Evolutionary conservation across 768 basidiomycete species (phyloP).

Genomic region (Rhodotorula graminis): DNA sequence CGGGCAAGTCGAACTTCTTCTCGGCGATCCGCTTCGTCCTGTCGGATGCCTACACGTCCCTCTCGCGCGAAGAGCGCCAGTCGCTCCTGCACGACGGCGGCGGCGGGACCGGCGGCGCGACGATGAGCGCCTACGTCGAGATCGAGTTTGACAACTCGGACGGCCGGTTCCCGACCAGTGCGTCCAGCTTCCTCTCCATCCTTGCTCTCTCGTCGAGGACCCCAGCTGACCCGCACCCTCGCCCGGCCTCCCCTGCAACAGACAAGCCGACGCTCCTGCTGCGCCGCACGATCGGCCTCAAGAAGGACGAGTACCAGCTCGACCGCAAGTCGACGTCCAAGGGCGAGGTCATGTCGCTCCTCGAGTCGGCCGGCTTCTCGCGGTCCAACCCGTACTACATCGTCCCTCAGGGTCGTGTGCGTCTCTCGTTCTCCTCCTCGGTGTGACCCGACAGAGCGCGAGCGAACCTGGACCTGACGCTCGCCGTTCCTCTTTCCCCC

Average conservation of each 20-base stretch:
- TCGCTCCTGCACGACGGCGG: slow-evolving; percentile 74
- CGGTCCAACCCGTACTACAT: slow-evolving; percentile 99
- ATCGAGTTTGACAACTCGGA: slow-evolving; percentile 94
- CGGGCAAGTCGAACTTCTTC: slow-evolving; percentile 98
- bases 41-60: slow-evolving; percentile 93
- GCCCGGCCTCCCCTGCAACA: slow-evolving; percentile 42
- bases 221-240: background rate
- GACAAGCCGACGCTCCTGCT: slow-evolving; percentile 79
- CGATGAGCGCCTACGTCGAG: slow-evolving; percentile 91
- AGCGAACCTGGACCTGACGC: background rate
- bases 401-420: slow-evolving; percentile 91
- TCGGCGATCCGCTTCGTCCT: slow-evolving; percentile 95
- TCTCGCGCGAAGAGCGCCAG: slow-evolving; percentile 87
- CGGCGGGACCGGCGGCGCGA: slow-evolving; percentile 51
- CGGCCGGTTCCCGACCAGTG: slow-evolving; percentile 73
- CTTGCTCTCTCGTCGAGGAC: background rate
- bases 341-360: slow-evolving; percentile 93
- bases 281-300: slow-evolving; percentile 88
- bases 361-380: slow-evolving; percentile 95
- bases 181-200: background rate
- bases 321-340: slow-evolving; percentile 93
- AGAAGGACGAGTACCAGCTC: slow-evolving; percentile 97
- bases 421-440: slow-evolving; percentile 45
- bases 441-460: too few species aligned
- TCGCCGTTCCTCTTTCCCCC: background rate